Percentiles rank a stretch among this genome's conserved stretches.
Conservation (phyloP, 176 grass and related monocot species). For the Alopecurus myosuroides region DNA sequence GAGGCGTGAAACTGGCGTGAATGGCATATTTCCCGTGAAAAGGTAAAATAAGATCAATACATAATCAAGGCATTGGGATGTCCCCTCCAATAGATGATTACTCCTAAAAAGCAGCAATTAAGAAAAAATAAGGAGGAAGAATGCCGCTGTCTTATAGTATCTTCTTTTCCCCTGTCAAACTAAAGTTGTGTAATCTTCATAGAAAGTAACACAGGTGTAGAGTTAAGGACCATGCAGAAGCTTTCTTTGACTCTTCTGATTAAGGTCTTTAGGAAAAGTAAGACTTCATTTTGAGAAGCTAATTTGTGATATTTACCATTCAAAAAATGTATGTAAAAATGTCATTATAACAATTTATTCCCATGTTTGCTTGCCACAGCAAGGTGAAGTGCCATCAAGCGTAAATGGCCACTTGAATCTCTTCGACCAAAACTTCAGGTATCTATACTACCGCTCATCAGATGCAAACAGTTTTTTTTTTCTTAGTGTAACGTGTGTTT, state of each 20-base stretch:
- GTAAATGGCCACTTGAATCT: conserved; percentile 84
- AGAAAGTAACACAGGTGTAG: not conserved
- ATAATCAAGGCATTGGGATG: conserved; percentile 36
- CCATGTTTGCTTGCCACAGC: conserved; percentile 38
- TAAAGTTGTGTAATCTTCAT: not conserved
- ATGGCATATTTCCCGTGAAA: conserved; percentile 26
- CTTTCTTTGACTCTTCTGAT: conserved; percentile 26
- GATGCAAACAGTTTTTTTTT: not conserved
- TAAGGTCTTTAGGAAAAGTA: no score
- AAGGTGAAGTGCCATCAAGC: conserved; percentile 73
- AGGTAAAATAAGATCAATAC: conserved; percentile 41
- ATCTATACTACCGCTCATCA: not conserved
- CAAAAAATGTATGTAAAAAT: no score
- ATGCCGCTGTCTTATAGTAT: conserved; percentile 31
- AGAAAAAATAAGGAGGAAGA: conserved; percentile 80
- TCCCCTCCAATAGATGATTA: conserved; percentile 36
- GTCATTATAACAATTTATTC: conserved; percentile 8
- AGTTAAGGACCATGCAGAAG: conserved; percentile 63
- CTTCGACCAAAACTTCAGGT: conserved; percentile 92
- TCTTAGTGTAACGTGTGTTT: not conserved
- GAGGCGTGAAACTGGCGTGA: conserved; percentile 29
- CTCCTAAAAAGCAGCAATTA: conserved; percentile 58
- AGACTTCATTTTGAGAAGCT: no score
- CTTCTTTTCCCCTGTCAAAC: not conserved
- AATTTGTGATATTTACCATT: no score